phyloP scores from a whole-genome alignment of 495 filamentous ascomycete species.

The Arthonia radiata region DNA sequence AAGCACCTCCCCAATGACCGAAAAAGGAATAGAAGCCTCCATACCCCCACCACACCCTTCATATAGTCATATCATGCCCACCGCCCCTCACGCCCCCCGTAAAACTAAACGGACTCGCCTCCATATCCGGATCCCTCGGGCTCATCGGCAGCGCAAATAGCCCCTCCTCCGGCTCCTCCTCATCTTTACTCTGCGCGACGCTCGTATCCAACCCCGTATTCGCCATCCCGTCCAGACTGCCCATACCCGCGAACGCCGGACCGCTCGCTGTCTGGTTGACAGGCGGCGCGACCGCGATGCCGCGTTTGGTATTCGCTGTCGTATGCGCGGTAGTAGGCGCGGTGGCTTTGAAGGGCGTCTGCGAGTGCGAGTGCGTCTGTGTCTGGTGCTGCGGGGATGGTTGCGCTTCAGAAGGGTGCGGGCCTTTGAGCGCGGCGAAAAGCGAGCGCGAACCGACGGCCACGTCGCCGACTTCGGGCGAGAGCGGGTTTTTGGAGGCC shows the following conservation, averaged over 20 bases:
- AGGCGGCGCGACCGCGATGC: no score
- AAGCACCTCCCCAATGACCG: no score
- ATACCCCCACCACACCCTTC: no score
- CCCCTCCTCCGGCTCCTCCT: constrained; percentile 37
- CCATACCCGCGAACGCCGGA: constrained; percentile 10
- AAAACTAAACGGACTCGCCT: constrained; percentile 44
- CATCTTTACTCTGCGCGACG: constrained; percentile 6
- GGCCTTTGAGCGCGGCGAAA: constrained; percentile 29
- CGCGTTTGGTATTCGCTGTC: no score
- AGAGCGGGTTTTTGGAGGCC: no score
- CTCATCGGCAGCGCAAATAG: constrained; percentile 62
- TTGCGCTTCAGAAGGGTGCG: constrained; percentile 5
- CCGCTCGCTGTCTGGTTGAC: constrained; percentile 14
- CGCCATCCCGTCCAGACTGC: constrained; percentile 14
- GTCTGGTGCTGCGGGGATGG: neutral
- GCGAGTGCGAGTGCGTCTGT: constrained; percentile 2
- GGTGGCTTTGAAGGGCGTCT: no score
- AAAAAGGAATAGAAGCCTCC: no score
- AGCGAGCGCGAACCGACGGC: constrained; percentile 43
- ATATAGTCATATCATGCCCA: no score
- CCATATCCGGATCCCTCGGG: constrained; percentile 54
- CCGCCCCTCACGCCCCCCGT: no score
- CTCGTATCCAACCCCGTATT: constrained; percentile 4
- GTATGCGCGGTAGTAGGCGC: no score
- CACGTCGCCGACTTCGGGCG: constrained; percentile 35